Percentiles rank a stretch among this genome's conserved stretches.
Conservation (phyloP, 2,329 filamentous ascomycete species). For the Trichoderma cornu-damae region DNA sequence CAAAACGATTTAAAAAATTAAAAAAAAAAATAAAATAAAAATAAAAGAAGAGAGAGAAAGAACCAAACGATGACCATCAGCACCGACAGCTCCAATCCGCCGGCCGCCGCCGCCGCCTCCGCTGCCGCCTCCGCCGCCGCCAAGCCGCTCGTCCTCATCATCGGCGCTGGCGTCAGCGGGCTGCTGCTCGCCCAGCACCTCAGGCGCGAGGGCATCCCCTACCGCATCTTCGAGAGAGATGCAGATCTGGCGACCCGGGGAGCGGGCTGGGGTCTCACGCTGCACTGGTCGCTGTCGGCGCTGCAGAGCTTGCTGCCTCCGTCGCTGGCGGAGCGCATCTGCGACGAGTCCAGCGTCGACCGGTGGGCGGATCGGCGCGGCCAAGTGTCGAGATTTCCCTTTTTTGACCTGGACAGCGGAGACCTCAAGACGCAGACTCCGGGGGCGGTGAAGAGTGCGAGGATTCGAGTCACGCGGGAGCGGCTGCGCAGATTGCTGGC, state of each 20-base stretch:
- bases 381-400: slow-evolving; percentile 46
- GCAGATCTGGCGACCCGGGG: slow-evolving; percentile 42
- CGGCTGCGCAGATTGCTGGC: slow-evolving; percentile 43
- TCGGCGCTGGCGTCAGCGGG: slow-evolving; percentile 37
- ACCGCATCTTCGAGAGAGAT: slow-evolving; percentile 51
- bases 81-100: background rate
- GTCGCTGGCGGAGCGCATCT: slow-evolving; percentile 40
- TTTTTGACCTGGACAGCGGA: slow-evolving; percentile 51
- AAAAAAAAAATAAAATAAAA: no score
- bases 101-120: background rate
- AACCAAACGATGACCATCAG: slow-evolving; percentile 2
- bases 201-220: slow-evolving; percentile 33
- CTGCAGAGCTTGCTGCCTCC: slow-evolving; percentile 48
- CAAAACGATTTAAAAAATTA: background rate
- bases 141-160: slow-evolving; percentile 30
- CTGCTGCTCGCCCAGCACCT: slow-evolving; percentile 36
- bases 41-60: background rate
- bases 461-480: slow-evolving; percentile 44
- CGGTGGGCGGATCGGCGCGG: slow-evolving; percentile 44
- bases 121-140: background rate
- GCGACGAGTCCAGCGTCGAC: slow-evolving; percentile 48
- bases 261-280: slow-evolving; percentile 58
- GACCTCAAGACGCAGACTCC: slow-evolving; percentile 39
- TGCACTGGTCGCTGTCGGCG: slow-evolving; percentile 56
- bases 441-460: slow-evolving; percentile 39